Base-by-base conservation (phyloP, 1,284 basidiomycete genomes). In the Naganishia cerealis region DNA sequence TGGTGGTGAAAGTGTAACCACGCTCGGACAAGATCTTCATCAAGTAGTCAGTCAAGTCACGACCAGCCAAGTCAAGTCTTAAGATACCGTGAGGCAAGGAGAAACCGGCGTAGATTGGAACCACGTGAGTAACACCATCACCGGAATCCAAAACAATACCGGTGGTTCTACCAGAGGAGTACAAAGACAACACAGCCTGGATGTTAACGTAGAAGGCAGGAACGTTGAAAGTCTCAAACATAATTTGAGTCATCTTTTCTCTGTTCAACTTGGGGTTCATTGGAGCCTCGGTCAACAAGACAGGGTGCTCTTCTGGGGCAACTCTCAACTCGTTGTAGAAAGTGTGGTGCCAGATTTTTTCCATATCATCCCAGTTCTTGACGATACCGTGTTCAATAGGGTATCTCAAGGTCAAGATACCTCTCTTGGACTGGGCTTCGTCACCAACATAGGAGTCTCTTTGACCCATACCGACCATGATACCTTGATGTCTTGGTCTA, bases 221-320 rank as follows among this genome's bases (percentile, higher is more conserved):
- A 5, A 87, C 87, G 83, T 94, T 94, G 87, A 95, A 94, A 55
- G 92, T 94, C 86, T 95, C 92, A 81, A 95, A 95, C 90, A 94
- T 94, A 85, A 94, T 93, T 83, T 94, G 91, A 71, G 91, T 93
- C 91, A 94, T 94, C 86, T 94, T 94, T 85, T 95, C 92, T 79
- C 92, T 85, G 85, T 94, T 94, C 71, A 89, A 89, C 86, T 94
- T 94, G 75, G 92, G 92, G 85, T 94, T 95, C 73, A 93, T 87
- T 83, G 92, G 86, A n/a, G 92, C 92, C 83, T 95, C 92, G 72
- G 92, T 94, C 85, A 95, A 85, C 52, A 95, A 86, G 72, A 94
- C 90, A 72, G 92, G 92, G 85, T 94, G 92, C 85, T 94, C 92
- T 82, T 95, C 92, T 68, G 82, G 82, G 57, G 82, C 82, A 71